A percentile compares a stretch with the other conserved stretches of the same genome.
phyloP scores from a whole-genome alignment of 148 eudicot genomes.

The Vaccinium corymbosum region DNA sequence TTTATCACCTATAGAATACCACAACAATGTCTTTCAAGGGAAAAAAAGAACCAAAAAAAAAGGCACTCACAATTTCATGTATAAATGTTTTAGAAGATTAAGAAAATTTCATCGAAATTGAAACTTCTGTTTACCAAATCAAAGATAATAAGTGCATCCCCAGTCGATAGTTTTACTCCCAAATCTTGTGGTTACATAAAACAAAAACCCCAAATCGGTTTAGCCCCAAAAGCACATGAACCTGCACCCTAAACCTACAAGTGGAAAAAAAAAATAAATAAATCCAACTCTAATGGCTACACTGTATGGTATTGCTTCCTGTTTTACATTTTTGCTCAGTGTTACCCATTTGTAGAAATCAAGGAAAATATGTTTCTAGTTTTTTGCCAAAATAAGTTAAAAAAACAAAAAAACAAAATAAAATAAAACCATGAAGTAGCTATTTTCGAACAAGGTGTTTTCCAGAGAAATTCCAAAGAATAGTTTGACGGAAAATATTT shows the following conservation, averaged over 20 bases:
- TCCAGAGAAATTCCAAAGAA: too few relatives aligned
- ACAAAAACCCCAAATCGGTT: not conserved
- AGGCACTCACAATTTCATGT: not conserved
- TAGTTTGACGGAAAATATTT: too few relatives aligned
- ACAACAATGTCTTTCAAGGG: not conserved
- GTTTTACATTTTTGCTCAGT: not conserved
- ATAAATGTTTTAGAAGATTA: not conserved
- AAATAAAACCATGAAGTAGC: not conserved
- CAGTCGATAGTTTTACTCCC: not conserved
- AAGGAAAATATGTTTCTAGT: not conserved
- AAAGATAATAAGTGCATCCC: not conserved
- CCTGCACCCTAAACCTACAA: not conserved
- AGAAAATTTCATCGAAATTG: not conserved
- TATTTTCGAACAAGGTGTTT: too few relatives aligned
- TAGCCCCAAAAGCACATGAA: constrained; percentile 3
- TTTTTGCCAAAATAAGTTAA: not conserved
- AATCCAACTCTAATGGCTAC: not conserved
- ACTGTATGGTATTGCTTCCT: not conserved
- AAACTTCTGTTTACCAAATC: not conserved
- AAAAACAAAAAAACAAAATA: not conserved
- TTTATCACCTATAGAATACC: not conserved
- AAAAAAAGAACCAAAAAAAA: not conserved
- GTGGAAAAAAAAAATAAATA: not conserved
- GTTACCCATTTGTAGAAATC: not conserved
- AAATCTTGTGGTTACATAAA: not conserved